phyloP scores from a whole-genome alignment of 805 yeast species.

The Starmerella gropengiesseri region DNA sequence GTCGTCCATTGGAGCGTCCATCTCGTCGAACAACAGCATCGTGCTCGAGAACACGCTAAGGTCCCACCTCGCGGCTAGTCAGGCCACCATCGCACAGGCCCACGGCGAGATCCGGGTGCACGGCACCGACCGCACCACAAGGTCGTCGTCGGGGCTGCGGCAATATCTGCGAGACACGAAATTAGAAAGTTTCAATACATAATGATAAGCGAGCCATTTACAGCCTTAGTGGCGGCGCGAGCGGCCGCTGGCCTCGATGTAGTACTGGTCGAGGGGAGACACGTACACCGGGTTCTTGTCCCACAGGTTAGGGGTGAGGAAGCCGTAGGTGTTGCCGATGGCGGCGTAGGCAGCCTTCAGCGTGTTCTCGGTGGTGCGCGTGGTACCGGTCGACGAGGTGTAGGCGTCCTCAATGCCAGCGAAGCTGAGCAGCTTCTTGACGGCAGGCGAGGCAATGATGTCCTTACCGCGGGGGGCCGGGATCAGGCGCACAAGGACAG shows the following conservation, averaged over 20 bases:
- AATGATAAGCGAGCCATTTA: background rate
- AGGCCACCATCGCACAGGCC: background rate
- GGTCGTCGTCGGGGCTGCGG: too few relatives aligned
- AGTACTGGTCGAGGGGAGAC: constrained; percentile 89
- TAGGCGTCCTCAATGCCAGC: constrained; percentile 99
- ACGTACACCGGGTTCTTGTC: constrained; percentile 67
- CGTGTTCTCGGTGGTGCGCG: constrained; percentile 99
- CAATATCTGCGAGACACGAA: background rate
- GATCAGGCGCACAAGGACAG: constrained; percentile 92
- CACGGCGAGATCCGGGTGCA: background rate
- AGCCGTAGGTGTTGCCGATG: constrained; percentile 99
- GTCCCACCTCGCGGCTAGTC: background rate
- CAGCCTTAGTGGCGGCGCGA: constrained; percentile 25
- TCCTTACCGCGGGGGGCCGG: constrained; percentile 99
- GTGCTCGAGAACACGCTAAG: background rate
- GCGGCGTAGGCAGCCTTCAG: constrained; percentile 99
- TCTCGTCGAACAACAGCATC: background rate
- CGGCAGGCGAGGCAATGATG: constrained; percentile 99
- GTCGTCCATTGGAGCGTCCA: too few relatives aligned
- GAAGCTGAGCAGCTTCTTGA: constrained; percentile 95
- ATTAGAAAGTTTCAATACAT: constrained; percentile 2
- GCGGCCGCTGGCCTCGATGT: constrained; percentile 29
- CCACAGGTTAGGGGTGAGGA: constrained; percentile 99
- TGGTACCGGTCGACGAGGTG: constrained; percentile 97
- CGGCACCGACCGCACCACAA: too few relatives aligned